Percentiles rank a stretch among this genome's conserved stretches.
These are phyloP conservation scores for Maudiozyma humilis DNA, from an alignment of 1,139 yeast genomes.

Conservation along the genomic window DNA sequence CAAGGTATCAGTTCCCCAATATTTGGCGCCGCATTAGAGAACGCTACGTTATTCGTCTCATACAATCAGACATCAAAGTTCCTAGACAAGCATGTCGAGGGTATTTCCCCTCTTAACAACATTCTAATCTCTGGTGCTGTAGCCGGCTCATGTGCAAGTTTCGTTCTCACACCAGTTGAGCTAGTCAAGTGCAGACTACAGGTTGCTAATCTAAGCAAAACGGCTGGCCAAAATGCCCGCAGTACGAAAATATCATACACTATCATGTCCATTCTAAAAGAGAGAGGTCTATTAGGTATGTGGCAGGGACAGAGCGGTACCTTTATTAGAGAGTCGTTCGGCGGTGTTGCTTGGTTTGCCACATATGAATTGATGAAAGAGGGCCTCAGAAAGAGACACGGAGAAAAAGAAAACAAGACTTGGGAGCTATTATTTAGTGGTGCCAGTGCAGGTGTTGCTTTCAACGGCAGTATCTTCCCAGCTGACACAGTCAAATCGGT, in stretches of 20 bases:
- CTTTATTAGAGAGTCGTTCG: conserved; percentile 72
- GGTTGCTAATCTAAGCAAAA: conserved; percentile 43
- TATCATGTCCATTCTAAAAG: conserved; percentile 37
- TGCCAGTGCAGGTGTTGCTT: conserved; percentile 76
- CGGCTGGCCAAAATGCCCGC: not conserved
- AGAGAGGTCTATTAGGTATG: conserved; percentile 53
- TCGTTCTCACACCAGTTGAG: conserved; percentile 83
- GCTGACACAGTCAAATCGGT: conserved; percentile 85
- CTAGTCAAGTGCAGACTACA: conserved; percentile 82
- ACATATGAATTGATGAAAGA: conserved; percentile 58
- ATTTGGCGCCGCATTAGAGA: conserved; percentile 81
- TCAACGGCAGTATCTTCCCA: conserved; percentile 76
- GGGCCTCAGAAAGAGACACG: conserved; percentile 32
- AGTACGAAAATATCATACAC: conserved; percentile 33
- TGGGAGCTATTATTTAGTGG: conserved; percentile 64
- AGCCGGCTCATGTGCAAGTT: conserved; percentile 78
- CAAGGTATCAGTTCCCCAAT: conserved; percentile 75
- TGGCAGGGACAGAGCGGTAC: conserved; percentile 92
- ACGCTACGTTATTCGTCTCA: conserved; percentile 60
- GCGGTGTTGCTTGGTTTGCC: conserved; percentile 93
- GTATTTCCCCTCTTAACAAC: conserved; percentile 35
- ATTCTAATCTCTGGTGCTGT: conserved; percentile 63
- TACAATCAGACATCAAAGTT: conserved; percentile 43
- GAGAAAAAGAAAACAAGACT: conserved; percentile 35
- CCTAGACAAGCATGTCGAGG: conserved; percentile 17